phyloP scores from a whole-genome alignment of 2,329 filamentous ascomycete species.

The Leptographium radiaticola region DNA sequence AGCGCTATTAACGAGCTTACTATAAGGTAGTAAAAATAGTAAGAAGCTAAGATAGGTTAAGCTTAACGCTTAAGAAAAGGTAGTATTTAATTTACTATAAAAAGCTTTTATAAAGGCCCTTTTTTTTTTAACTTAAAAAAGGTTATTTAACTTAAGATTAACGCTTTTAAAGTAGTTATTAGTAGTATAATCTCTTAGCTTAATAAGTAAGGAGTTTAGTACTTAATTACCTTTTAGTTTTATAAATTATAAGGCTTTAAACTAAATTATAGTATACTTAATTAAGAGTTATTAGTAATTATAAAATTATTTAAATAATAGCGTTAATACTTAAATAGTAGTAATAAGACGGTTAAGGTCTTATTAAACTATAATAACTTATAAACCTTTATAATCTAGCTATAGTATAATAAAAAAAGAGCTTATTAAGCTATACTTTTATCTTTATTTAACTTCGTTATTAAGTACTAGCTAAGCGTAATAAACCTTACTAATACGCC shows the following conservation, averaged over 20 bases:
- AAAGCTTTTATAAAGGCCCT: background rate
- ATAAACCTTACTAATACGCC: too few species aligned
- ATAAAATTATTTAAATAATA: background rate
- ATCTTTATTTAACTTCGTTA: too few species aligned
- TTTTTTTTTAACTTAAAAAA: background rate
- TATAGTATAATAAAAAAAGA: background rate
- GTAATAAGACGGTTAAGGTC: background rate
- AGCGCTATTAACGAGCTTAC: background rate
- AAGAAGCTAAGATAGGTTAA: background rate
- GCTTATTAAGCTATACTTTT: too few species aligned
- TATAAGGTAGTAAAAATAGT: background rate
- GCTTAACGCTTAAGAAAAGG: background rate
- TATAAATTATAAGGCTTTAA: background rate
- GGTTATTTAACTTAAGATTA: background rate
- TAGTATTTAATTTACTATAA: background rate
- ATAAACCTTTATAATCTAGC: background rate
- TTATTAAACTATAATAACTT: background rate
- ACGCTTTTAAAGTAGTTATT: background rate
- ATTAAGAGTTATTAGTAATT: background rate
- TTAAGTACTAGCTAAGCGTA: too few species aligned
- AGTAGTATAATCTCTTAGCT: background rate
- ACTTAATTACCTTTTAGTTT: background rate
- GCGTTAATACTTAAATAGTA: background rate
- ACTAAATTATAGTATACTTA: background rate
- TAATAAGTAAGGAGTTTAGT: background rate